Conservation (phyloP, 371 early-diverging fungal genomes). For the Fennellomyces sp. region DNA sequence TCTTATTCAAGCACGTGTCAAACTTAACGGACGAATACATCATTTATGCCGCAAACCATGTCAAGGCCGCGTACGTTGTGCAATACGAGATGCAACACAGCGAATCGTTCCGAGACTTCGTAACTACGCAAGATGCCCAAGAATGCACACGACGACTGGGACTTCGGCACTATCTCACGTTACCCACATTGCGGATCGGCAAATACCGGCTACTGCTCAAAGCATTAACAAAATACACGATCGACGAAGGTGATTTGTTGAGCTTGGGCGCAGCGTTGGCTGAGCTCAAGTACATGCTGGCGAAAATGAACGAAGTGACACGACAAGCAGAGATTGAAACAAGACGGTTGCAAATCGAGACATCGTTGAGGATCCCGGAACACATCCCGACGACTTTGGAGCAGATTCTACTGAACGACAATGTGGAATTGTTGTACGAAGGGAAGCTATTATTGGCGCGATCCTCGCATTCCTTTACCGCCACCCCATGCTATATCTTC, state of each 20-base stretch:
- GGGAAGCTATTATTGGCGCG: conserved; percentile 26
- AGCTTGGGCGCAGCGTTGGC: conserved; percentile 27
- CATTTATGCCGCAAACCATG: conserved; percentile 17
- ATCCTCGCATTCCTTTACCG: conserved; percentile 26
- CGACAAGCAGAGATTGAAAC: conserved; percentile 23
- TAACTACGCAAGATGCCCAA: conserved; percentile 20
- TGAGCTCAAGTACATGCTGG: conserved; percentile 25
- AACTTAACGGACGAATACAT: conserved; percentile 16
- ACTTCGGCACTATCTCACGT: conserved; percentile 32
- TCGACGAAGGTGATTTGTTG: conserved; percentile 27
- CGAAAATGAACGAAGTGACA: conserved; percentile 33
- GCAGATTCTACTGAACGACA: conserved; percentile 15
- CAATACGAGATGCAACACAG: conserved; percentile 24
- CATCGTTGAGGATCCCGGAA: conserved; percentile 21
- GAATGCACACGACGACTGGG: conserved; percentile 32
- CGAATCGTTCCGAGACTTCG: conserved; percentile 18
- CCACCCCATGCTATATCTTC: conserved; percentile 27
- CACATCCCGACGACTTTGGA: conserved; percentile 9
- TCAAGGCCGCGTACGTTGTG: conserved; percentile 13
- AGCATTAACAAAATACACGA: conserved; percentile 35
- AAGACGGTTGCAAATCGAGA: conserved; percentile 23
- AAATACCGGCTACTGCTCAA: conserved; percentile 29
- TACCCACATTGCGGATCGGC: conserved; percentile 40
- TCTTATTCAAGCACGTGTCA: conserved; percentile 12
- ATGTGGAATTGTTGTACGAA: conserved; percentile 24